phyloP scores from a whole-genome alignment of 345 rosid species.

The Brassica rapa region DNA sequence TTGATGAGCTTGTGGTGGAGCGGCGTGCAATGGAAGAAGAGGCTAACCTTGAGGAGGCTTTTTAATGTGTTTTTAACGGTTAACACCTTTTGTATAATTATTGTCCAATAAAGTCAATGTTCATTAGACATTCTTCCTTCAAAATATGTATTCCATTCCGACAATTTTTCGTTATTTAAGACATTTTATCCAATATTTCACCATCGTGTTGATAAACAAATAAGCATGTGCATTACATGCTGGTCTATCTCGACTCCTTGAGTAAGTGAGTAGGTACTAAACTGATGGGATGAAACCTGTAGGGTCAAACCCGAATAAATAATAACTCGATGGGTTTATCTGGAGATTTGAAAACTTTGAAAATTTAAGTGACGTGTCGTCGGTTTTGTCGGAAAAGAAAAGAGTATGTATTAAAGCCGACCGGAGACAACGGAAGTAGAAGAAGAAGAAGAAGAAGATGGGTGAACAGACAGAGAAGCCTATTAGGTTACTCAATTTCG shows the following conservation, averaged over 20 bases:
- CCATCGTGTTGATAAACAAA: neutral
- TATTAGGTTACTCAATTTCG: slow-evolving; percentile 74
- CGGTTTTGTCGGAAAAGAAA: neutral
- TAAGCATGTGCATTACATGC: neutral
- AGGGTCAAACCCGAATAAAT: slow-evolving; percentile 5
- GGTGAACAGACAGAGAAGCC: slow-evolving; percentile 57
- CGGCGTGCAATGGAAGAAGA: slow-evolving; percentile 16
- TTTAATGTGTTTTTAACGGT: neutral
- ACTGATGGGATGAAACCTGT: slow-evolving; percentile 1
- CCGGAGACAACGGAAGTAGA: neutral
- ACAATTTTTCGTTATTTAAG: neutral
- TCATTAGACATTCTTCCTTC: slow-evolving; percentile 22
- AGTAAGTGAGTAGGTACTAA: neutral
- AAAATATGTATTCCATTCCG: neutral
- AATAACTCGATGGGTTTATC: neutral
- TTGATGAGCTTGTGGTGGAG: slow-evolving; percentile 23
- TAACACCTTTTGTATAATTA: slow-evolving; percentile 23
- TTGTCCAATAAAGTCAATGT: slow-evolving; percentile 22
- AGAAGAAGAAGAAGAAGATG: slow-evolving; percentile 46
- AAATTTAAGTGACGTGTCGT: neutral
- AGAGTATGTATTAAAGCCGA: slow-evolving; percentile 3
- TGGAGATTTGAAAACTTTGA: neutral
- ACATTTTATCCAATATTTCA: neutral
- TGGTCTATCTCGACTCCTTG: neutral
- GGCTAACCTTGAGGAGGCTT: slow-evolving; percentile 15